A percentile compares a stretch with the other conserved stretches of the same genome.
Conservation (phyloP, 1,284 basidiomycete genomes). For the Fistulinella staudtii region DNA sequence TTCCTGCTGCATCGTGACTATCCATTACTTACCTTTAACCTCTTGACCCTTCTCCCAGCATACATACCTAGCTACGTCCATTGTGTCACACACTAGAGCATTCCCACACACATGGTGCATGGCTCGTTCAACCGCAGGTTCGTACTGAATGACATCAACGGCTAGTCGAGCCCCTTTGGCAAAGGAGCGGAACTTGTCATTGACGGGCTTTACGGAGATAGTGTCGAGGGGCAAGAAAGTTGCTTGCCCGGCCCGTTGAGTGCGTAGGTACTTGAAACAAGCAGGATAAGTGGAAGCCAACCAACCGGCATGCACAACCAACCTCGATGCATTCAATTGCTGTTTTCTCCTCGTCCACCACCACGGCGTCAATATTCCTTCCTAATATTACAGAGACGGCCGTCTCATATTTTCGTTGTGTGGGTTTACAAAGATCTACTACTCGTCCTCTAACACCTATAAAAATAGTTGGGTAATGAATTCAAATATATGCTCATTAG, state of each 20-base stretch:
- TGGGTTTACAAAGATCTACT: constrained; percentile 91
- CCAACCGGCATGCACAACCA: constrained; percentile 11
- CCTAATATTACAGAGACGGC: constrained; percentile 96
- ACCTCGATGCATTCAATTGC: constrained; percentile 98
- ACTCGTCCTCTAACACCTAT: constrained; percentile 86
- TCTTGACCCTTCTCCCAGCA: constrained; percentile 94
- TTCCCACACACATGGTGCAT: constrained; percentile 97
- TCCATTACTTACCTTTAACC: constrained; percentile 74
- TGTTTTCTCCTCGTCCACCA: constrained; percentile 95
- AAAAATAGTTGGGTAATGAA: background rate
- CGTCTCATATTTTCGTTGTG: constrained; percentile 87
- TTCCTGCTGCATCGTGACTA: background rate
- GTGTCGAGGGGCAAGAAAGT: constrained; percentile 98
- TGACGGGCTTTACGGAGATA: constrained; percentile 89
- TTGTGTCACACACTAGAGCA: constrained; percentile 90
- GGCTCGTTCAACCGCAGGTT: constrained; percentile 83
- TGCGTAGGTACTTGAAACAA: constrained; percentile 78
- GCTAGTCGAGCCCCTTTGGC: constrained; percentile 90
- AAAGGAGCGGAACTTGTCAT: constrained; percentile 92
- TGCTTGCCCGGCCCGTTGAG: constrained; percentile 90
- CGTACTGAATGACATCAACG: constrained; percentile 91
- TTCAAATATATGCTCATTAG: background rate
- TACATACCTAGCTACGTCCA: constrained; percentile 88
- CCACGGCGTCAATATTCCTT: constrained; percentile 91
- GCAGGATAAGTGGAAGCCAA: constrained; percentile 1